Evolutionary conservation across 2,329 filamentous ascomycete genomes (phyloP).

Genomic region (Aspergillus persii): DNA sequence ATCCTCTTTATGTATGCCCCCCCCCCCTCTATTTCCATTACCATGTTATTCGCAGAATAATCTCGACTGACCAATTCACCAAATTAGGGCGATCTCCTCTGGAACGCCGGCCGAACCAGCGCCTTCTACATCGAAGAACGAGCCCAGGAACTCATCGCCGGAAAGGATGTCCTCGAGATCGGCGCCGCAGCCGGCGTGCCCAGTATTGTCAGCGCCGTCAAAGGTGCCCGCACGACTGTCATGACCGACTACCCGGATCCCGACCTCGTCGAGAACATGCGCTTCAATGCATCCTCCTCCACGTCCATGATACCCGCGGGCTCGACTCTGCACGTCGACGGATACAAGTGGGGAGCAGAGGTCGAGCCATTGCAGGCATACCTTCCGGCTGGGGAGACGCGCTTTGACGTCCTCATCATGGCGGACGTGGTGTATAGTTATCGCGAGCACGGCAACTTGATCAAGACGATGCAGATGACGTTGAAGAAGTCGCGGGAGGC

Average conservation of each 20-base stretch:
- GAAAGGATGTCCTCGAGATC: conserved; percentile 77
- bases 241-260: conserved; percentile 87
- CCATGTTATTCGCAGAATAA: no score
- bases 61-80: not conserved
- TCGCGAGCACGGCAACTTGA: conserved; percentile 75
- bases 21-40: not conserved
- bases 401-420: conserved; percentile 79
- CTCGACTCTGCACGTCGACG: conserved; percentile 58
- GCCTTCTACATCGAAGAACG: conserved; percentile 74
- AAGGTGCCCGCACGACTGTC: conserved; percentile 67
- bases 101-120: conserved; percentile 82
- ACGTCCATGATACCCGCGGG: conserved; percentile 43
- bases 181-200: conserved; percentile 86
- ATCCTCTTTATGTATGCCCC: conserved; percentile 71
- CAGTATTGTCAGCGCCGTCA: conserved; percentile 70
- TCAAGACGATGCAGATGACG: conserved; percentile 68
- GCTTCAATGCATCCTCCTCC: conserved; percentile 66
- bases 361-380: conserved; percentile 57
- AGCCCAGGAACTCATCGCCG: conserved; percentile 58
- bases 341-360: conserved; percentile 81
- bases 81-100: conserved; percentile 72
- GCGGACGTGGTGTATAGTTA: conserved; percentile 92
- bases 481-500: conserved; percentile 57
- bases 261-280: conserved; percentile 77
- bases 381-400: conserved; percentile 44